phyloP scores from a whole-genome alignment of 2,329 filamentous ascomycete genomes.

The Basipetospora chlamydospora region DNA sequence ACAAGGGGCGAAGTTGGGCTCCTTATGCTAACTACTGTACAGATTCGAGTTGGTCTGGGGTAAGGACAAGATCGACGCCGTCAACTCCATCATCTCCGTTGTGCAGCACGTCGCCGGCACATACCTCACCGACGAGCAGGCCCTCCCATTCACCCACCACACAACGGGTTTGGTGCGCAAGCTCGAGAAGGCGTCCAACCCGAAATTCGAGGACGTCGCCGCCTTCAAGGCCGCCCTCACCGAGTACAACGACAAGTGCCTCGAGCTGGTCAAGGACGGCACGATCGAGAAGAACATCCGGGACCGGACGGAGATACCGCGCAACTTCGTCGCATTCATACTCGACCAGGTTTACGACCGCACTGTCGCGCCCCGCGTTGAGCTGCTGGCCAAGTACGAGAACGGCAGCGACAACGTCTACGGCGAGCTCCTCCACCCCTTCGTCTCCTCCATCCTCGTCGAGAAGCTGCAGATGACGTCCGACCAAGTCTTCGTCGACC shows the following conservation, averaged over 20 bases:
- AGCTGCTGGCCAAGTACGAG: constrained; percentile 70
- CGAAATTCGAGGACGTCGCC: constrained; percentile 45
- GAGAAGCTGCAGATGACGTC: constrained; percentile 64
- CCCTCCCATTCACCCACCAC: constrained; percentile 54
- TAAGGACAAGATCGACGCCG: constrained; percentile 64
- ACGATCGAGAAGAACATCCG: constrained; percentile 60
- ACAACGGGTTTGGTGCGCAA: constrained; percentile 61
- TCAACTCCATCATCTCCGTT: constrained; percentile 57
- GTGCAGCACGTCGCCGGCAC: constrained; percentile 56
- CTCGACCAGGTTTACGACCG: constrained; percentile 81
- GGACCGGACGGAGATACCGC: constrained; percentile 50
- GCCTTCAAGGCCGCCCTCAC: constrained; percentile 61
- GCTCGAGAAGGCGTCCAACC: constrained; percentile 58
- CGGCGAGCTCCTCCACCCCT: constrained; percentile 76
- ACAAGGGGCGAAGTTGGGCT: too few relatives aligned
- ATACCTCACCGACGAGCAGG: constrained; percentile 61
- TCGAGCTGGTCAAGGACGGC: constrained; percentile 51
- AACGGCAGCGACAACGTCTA: constrained; percentile 90
- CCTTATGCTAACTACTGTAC: constrained; percentile 13
- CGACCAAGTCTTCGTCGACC: constrained; percentile 77
- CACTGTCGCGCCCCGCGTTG: constrained; percentile 79
- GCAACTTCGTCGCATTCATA: constrained; percentile 64
- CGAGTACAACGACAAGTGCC: constrained; percentile 63
- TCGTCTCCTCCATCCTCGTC: constrained; percentile 69
- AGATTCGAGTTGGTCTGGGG: constrained; percentile 63